A percentile compares a stretch with the other conserved stretches of the same genome.
phyloP scores from a whole-genome alignment of 768 basidiomycete species.

The Tephrocybe sp. region DNA sequence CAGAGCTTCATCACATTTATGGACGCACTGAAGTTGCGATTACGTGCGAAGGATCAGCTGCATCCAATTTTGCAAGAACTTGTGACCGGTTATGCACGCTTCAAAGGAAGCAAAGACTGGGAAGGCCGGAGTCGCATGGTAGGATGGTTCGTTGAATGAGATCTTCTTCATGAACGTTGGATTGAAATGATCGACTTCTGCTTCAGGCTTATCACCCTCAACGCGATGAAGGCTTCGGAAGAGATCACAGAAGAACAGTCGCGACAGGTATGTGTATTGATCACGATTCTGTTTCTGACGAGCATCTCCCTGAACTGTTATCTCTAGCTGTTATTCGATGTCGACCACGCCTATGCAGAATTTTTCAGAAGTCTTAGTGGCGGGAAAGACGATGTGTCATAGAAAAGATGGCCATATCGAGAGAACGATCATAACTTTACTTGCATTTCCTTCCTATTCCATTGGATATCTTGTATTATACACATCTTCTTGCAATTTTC shows the following conservation, averaged over 20 bases:
- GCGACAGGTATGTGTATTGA: conserved; percentile 82
- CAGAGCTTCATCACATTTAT: conserved; percentile 99
- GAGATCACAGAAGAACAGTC: conserved; percentile 96
- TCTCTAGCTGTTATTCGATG: conserved; percentile 88
- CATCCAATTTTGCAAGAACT: conserved; percentile 94
- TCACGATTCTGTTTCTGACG: background rate
- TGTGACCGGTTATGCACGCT: conserved; percentile 91
- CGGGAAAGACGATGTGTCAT: conserved; percentile 34
- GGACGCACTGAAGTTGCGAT: conserved; percentile 90
- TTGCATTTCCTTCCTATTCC: too few species aligned
- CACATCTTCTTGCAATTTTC: too few species aligned
- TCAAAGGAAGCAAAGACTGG: conserved; percentile 95
- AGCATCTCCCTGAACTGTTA: background rate
- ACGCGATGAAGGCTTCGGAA: conserved; percentile 96
- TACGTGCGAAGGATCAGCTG: conserved; percentile 96
- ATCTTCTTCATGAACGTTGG: background rate
- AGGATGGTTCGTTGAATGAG: conserved; percentile 65
- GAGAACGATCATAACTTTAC: too few species aligned
- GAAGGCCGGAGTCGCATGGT: conserved; percentile 94
- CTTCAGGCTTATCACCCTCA: conserved; percentile 89
- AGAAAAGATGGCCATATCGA: too few species aligned
- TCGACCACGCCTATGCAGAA: conserved; percentile 94
- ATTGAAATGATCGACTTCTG: background rate
- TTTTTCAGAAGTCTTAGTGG: conserved; percentile 79
- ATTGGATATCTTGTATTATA: too few species aligned